Percentiles rank a stretch among this genome's conserved stretches.
Evolutionary conservation across 495 filamentous ascomycete species (phyloP).

Genomic region (Tuber aestivum): DNA sequence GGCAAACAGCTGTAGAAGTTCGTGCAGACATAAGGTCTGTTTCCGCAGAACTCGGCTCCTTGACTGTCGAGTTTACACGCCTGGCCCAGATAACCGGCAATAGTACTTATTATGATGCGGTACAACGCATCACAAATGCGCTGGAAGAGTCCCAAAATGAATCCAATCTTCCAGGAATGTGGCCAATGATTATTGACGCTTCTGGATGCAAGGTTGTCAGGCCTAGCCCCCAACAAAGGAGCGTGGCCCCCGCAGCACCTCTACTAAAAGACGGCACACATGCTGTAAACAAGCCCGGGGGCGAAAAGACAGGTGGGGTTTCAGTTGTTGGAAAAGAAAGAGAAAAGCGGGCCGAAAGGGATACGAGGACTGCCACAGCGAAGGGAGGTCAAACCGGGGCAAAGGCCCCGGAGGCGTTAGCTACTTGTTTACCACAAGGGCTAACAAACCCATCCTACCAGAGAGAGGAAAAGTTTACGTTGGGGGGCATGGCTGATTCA

Average conservation of each 20-base stretch:
- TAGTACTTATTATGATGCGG: conserved; percentile 86
- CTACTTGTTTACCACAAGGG: conserved; percentile 32
- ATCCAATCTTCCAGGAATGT: conserved; percentile 75
- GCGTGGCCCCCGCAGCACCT: background rate
- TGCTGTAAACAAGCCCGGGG: background rate
- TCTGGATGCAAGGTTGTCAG: conserved; percentile 53
- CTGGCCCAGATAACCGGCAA: conserved; percentile 85
- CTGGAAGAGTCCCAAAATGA: conserved; percentile 68
- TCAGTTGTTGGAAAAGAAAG: conserved; percentile 21
- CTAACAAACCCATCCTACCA: conserved; percentile 19
- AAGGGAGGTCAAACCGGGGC: background rate
- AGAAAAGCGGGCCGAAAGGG: conserved; percentile 15
- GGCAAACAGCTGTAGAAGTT: conserved; percentile 18
- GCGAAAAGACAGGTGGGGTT: background rate
- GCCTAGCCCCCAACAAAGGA: background rate
- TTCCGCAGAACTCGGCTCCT: conserved; percentile 79
- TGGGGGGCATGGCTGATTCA: conserved; percentile 83
- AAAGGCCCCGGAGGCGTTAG: conserved; percentile 11
- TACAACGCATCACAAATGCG: conserved; percentile 84
- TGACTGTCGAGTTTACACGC: conserved; percentile 92
- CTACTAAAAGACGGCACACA: conserved; percentile 9
- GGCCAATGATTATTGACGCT: conserved; percentile 75
- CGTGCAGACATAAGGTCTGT: conserved; percentile 25
- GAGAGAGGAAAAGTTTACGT: conserved; percentile 51
- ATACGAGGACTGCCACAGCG: background rate